These are phyloP conservation scores for Litchi chinensis DNA, from an alignment of 345 rosid genomes.

Conservation along the genomic window DNA sequence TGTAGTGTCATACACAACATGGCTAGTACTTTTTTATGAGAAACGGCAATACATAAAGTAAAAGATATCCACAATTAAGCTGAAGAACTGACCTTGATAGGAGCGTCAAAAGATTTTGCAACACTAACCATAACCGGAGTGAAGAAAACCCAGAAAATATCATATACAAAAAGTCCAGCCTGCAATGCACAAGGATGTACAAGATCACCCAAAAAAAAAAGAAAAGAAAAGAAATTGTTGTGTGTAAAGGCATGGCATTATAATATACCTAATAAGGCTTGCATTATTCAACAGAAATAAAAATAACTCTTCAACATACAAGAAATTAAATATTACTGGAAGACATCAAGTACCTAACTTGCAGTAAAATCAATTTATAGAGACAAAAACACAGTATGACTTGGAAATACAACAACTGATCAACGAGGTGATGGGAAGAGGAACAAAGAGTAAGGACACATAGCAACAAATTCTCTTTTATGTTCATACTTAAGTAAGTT, in stretches of 20 bases:
- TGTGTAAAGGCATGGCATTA: neutral
- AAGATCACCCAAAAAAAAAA: too few species aligned
- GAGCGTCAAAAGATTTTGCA: conserved; percentile 98
- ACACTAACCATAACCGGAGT: conserved; percentile 99
- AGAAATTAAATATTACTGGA: neutral
- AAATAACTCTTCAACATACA: neutral
- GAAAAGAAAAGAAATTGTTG: neutral
- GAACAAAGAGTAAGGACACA: neutral
- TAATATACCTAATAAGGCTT: neutral
- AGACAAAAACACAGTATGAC: neutral
- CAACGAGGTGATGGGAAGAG: neutral
- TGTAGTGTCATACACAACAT: neutral
- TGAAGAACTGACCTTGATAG: conserved; percentile 81
- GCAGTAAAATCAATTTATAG: neutral
- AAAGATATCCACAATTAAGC: neutral
- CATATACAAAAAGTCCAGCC: conserved; percentile 97
- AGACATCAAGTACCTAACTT: neutral
- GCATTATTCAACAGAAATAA: neutral
- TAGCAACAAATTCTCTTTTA: neutral
- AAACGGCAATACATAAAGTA: neutral
- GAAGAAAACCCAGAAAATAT: conserved; percentile 99
- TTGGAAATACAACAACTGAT: neutral
- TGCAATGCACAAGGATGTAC: conserved; percentile 29
- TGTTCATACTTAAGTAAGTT: neutral
- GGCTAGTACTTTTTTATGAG: neutral